Evolutionary conservation across 371 early-diverging fungal genomes (phyloP).

Genomic region (Nematocida sp.): DNA sequence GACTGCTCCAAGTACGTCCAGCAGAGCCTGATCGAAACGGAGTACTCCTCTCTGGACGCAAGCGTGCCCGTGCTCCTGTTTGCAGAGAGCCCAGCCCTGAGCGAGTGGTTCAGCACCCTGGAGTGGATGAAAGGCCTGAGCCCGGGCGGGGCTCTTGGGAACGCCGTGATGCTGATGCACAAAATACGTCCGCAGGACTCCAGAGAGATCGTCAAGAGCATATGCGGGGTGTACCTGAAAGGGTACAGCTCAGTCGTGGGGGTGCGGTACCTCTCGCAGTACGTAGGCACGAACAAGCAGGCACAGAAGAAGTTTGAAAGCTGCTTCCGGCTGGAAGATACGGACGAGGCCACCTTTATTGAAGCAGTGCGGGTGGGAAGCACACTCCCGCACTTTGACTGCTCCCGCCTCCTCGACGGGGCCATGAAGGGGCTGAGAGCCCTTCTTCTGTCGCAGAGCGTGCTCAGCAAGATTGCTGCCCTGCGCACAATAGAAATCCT

Average conservation of each 20-base stretch:
- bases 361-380: slow-evolving; percentile 20
- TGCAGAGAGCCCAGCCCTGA: slow-evolving; percentile 13
- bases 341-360: slow-evolving; percentile 27
- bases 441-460: slow-evolving; percentile 49
- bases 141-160: slow-evolving; percentile 45
- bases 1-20: slow-evolving; percentile 62
- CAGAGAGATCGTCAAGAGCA: slow-evolving; percentile 3
- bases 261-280: slow-evolving; percentile 8
- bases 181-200: slow-evolving; percentile 34
- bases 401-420: slow-evolving; percentile 33
- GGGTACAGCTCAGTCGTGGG: slow-evolving; percentile 27
- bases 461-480: slow-evolving; percentile 49
- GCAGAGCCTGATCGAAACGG: slow-evolving; percentile 44
- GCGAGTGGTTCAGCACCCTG: slow-evolving; percentile 45
- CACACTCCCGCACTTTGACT: slow-evolving; percentile 4
- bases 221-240: not conserved
- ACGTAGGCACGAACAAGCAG: not conserved
- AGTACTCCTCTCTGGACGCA: slow-evolving; percentile 35
- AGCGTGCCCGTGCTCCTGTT: slow-evolving; percentile 50
- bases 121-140: slow-evolving; percentile 41
- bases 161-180: slow-evolving; percentile 40
- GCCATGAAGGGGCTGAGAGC: slow-evolving; percentile 47
- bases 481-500: slow-evolving; percentile 55
- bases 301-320: slow-evolving; percentile 17
- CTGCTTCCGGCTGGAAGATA: slow-evolving; percentile 19